These are phyloP conservation scores for Cucurbita ficifolia DNA, from an alignment of 306 rosid species.

Conservation along the genomic window DNA sequence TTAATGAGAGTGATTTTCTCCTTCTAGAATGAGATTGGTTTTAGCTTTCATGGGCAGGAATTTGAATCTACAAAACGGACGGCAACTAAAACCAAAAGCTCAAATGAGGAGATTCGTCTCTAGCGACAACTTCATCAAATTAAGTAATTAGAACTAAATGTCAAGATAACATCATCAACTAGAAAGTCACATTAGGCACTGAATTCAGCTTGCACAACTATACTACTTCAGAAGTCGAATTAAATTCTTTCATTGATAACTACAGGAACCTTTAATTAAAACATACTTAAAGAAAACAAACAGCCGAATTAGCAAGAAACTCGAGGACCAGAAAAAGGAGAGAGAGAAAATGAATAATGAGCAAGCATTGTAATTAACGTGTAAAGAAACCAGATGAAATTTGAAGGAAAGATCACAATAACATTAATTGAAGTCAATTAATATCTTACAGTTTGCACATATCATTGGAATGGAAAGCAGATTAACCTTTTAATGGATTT, in stretches of 20 bases:
- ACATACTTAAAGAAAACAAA: background rate
- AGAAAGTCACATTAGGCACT: background rate
- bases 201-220: background rate
- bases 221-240: background rate
- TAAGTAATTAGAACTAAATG: background rate
- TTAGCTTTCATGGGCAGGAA: background rate
- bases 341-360: background rate
- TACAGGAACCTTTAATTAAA: background rate
- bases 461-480: background rate
- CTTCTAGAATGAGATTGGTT: background rate
- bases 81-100: background rate
- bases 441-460: background rate
- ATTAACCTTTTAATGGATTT: conserved; percentile 74
- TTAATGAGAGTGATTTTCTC: background rate
- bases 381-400: background rate
- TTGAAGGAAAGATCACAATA: background rate
- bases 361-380: background rate
- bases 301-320: background rate
- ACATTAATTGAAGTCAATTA: background rate
- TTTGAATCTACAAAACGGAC: background rate
- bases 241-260: background rate
- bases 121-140: background rate
- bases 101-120: background rate
- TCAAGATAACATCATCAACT: background rate
- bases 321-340: background rate